Evolutionary conservation across 2,329 filamentous ascomycete genomes (phyloP), one percentile per base, ranked within the genome.

Genomic region (Cephalotrichum gorgonifer): DNA sequence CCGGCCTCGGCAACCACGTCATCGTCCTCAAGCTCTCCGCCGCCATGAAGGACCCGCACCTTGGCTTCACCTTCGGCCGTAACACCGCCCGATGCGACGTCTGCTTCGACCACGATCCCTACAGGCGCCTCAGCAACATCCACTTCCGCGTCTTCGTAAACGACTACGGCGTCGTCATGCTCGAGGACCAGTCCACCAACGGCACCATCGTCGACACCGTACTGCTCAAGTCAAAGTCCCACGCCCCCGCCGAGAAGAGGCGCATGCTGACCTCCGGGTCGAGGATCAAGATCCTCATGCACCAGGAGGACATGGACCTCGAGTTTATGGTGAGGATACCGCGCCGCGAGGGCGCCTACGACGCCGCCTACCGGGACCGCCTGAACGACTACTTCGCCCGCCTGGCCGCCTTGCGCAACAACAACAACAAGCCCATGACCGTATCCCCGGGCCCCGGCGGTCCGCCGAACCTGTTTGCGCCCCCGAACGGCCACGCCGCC

Each of bases 121-220:
- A 78, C 47, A 85, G 79, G 62, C 78, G 86, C 41, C 77, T 98
- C 52, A 97, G 91, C 71, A 96, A 97, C 61, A 76, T 86, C n/a
- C 93, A 98, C 63, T 98, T 97, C 63, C 84, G 88, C 48, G 95
- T 98, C 53, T 95, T 85, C 60, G 75, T 95, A 57, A 98, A 94
- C 58, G 73, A 81, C n/a, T 80, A 87, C 54, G 88, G 86, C 26
- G 83, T 86, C 50, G 75, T 96, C 54, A 95, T 98, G 88, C 71
- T 97, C 12, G 84, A 95, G 63, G 93, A 98, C 61, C 78, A 83
- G 61, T 97, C 93, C 0, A 96, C 89, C n/a, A 98, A 97, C 59
- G 93, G 93, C 26, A 97, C 93, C 4, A 73, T 88, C 52, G 88
- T 97, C 50, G 90, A 97, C 64, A 75, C 79, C 23, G 70, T 73